Conservation (phyloP, 208 protist genomes). For the Naegleria lovaniensis region DNA sequence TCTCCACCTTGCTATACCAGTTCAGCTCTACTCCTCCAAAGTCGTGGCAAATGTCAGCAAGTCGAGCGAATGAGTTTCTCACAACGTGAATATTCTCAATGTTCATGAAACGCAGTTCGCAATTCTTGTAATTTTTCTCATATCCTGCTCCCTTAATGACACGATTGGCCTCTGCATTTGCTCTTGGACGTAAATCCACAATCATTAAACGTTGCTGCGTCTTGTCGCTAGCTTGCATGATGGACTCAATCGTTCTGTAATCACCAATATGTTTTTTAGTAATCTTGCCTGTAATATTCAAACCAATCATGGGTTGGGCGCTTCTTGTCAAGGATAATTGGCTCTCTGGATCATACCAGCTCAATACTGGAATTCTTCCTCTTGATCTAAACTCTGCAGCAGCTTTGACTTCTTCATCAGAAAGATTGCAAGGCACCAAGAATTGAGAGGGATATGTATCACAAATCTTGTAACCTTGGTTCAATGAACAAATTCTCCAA, state of each 20-base stretch:
- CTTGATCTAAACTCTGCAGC: constrained; percentile 51
- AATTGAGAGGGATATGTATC: background rate
- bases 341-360: constrained; percentile 55
- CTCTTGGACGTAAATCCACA: constrained; percentile 44
- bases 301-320: constrained; percentile 63
- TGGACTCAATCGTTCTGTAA: background rate
- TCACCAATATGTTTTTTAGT: constrained; percentile 40
- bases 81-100: constrained; percentile 61
- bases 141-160: constrained; percentile 39
- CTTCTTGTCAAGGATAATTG: constrained; percentile 54
- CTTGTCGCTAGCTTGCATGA: background rate
- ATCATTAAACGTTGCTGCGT: constrained; percentile 35
- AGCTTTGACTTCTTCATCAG: background rate
- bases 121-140: constrained; percentile 48
- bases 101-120: constrained; percentile 38
- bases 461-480: constrained; percentile 12
- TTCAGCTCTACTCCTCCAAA: constrained; percentile 5
- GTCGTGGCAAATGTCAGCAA: constrained; percentile 35
- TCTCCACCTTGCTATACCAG: constrained; percentile 27
- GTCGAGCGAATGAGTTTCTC: constrained; percentile 32
- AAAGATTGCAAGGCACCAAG: background rate
- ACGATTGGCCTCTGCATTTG: constrained; percentile 44
- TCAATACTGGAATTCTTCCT: constrained; percentile 62
- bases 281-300: constrained; percentile 25
- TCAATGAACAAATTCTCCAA: background rate